A percentile compares a stretch with the other conserved stretches of the same genome.
Conservation (phyloP, 768 basidiomycete species). For the Fistulinella prunicolor region DNA sequence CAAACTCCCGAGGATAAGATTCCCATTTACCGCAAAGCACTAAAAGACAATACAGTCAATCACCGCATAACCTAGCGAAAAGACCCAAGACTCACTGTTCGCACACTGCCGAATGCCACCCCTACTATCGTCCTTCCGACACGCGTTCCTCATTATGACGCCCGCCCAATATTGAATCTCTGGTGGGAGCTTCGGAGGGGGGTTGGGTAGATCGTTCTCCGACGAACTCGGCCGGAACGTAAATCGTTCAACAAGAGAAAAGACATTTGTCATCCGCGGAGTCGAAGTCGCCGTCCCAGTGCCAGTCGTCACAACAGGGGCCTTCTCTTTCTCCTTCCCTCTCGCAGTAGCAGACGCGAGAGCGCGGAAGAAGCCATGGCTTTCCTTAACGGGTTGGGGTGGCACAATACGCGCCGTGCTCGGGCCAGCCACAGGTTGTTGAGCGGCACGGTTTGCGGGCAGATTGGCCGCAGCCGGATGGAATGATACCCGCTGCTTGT, state of each 20-base stretch:
- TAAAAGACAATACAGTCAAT: constrained; percentile 24
- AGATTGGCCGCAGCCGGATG: constrained; percentile 65
- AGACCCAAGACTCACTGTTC: constrained; percentile 61
- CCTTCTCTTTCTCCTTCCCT: constrained; percentile 49
- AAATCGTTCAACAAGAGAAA: constrained; percentile 94
- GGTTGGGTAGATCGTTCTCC: constrained; percentile 67
- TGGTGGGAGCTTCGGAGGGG: constrained; percentile 68
- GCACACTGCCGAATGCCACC: constrained; percentile 98
- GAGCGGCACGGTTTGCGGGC: constrained; percentile 28
- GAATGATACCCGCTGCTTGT: constrained; percentile 80
- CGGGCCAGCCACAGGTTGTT: constrained; percentile 25
- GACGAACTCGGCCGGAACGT: constrained; percentile 89
- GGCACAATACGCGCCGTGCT: constrained; percentile 20
- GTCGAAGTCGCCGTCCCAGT: constrained; percentile 9
- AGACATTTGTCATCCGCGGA: constrained; percentile 79
- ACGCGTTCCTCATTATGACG: constrained; percentile 99
- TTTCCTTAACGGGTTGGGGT: constrained; percentile 30
- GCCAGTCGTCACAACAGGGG: constrained; percentile 16
- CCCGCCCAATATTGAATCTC: constrained; percentile 99
- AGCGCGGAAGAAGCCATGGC: constrained; percentile 44
- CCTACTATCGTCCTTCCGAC: constrained; percentile 89
- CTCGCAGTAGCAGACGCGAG: constrained; percentile 42
- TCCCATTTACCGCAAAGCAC: constrained; percentile 98
- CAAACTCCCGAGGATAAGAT: constrained; percentile 87
- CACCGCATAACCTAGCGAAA: neutral